phyloP scores from a whole-genome alignment of 83 land plant genomes.

The Larix sibirica region DNA sequence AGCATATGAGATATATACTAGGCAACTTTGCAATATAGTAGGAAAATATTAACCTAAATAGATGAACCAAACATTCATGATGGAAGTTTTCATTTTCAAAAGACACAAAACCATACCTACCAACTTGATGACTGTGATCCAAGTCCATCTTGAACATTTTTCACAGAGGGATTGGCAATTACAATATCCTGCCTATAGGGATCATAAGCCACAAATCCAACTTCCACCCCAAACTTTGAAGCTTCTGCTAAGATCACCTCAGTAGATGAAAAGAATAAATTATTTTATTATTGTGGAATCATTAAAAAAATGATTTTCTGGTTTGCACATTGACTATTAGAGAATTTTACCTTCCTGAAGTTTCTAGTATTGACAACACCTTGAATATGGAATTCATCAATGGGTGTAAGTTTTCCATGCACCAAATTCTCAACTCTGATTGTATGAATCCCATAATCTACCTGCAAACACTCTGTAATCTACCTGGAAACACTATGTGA shows the following conservation, averaged over 20 bases:
- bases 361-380: conserved; percentile 58
- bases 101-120: background rate
- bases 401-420: conserved; percentile 63
- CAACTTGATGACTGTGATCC: background rate
- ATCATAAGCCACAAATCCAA: background rate
- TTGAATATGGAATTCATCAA: conserved; percentile 64
- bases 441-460: conserved; percentile 59
- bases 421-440: conserved; percentile 58
- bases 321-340: background rate
- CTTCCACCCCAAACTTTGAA: conserved; percentile 12
- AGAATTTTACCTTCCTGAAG: conserved; percentile 57
- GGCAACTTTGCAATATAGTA: background rate
- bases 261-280: background rate
- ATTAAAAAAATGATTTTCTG: background rate
- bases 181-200: background rate
- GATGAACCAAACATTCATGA: background rate
- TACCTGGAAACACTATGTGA: conserved; percentile 49
- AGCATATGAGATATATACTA: background rate
- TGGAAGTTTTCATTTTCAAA: background rate
- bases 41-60: background rate
- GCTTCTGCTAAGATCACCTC: conserved; percentile 11
- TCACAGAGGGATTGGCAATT: background rate
- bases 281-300: background rate
- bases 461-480: conserved; percentile 6
- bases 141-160: background rate